These are phyloP conservation scores for Recurvomyces mirabilis DNA, from an alignment of 495 filamentous ascomycete species.

Conservation along the genomic window DNA sequence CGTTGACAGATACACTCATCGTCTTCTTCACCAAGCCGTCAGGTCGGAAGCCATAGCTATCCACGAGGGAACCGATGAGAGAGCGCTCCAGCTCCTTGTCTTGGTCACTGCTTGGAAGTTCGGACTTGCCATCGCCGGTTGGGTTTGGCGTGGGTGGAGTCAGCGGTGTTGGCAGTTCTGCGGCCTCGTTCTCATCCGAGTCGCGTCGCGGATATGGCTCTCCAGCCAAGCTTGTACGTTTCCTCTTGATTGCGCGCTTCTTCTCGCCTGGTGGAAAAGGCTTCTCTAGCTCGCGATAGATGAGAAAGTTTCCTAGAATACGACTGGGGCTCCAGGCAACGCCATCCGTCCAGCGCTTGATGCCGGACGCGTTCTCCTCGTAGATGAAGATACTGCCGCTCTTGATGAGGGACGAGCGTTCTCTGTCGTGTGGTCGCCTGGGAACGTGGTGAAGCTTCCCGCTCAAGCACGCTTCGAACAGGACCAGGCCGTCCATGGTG, in stretches of 20 bases:
- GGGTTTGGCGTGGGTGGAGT: conserved; percentile 15
- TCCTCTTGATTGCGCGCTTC: conserved; percentile 71
- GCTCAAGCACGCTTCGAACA: conserved; percentile 64
- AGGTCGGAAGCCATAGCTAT: conserved; percentile 79
- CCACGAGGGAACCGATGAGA: conserved; percentile 69
- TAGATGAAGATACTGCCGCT: conserved; percentile 86
- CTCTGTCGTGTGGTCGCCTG: conserved; percentile 74
- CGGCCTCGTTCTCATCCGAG: conserved; percentile 22
- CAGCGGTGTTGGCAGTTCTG: conserved; percentile 16
- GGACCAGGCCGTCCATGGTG: conserved; percentile 61
- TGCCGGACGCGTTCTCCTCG: conserved; percentile 75
- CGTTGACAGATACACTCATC: conserved; percentile 60
- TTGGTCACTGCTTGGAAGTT: conserved; percentile 23
- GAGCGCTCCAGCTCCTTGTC: conserved; percentile 51
- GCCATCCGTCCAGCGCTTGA: conserved; percentile 91
- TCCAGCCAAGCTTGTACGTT: conserved; percentile 21
- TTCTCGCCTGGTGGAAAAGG: conserved; percentile 80
- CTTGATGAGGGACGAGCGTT: conserved; percentile 58
- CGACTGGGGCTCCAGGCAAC: conserved; percentile 83
- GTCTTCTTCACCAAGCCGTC: conserved; percentile 86
- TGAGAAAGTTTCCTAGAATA: conserved; percentile 75
- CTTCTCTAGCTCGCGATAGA: conserved; percentile 78
- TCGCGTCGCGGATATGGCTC: conserved; percentile 18
- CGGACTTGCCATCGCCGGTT: conserved; percentile 15
- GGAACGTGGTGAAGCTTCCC: conserved; percentile 61